Evolutionary conservation across 169 alveolate genomes (phyloP).

Genomic region (Eimeria necatrix): DNA sequence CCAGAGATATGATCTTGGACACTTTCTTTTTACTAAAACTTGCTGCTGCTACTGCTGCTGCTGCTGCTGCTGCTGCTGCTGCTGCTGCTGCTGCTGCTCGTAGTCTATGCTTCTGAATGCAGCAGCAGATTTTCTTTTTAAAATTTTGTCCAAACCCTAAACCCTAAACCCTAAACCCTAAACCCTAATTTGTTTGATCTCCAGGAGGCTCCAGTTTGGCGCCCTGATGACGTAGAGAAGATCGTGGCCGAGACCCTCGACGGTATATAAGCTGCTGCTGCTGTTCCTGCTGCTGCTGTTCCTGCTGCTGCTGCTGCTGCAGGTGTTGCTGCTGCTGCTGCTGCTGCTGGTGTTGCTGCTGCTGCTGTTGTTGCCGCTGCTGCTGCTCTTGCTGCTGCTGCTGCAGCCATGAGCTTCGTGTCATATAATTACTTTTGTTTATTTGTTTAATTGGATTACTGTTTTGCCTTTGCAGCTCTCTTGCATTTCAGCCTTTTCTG

Average conservation of each 20-base stretch:
- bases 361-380: not conserved
- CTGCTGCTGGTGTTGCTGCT: not conserved
- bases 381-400: not conserved
- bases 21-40: too few species aligned
- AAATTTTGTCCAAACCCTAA: not conserved
- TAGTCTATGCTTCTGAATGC: not conserved
- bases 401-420: not conserved
- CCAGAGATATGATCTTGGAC: not conserved
- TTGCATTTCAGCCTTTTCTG: too few species aligned
- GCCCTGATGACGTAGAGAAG: not conserved
- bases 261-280: not conserved
- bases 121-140: not conserved
- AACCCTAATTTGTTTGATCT: not conserved
- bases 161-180: not conserved
- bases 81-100: not conserved
- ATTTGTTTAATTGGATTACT: too few species aligned
- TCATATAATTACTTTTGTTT: not conserved
- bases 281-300: not conserved
- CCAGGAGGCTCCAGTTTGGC: not conserved
- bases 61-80: not conserved
- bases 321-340: too few species aligned
- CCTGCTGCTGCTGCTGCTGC: not conserved
- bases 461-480: too few species aligned
- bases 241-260: not conserved
- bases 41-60: not conserved